Evolutionary conservation across 108 stramenopile species (phyloP), one percentile per base, ranked within the genome.

Genomic region (Cyclotella sp.): DNA sequence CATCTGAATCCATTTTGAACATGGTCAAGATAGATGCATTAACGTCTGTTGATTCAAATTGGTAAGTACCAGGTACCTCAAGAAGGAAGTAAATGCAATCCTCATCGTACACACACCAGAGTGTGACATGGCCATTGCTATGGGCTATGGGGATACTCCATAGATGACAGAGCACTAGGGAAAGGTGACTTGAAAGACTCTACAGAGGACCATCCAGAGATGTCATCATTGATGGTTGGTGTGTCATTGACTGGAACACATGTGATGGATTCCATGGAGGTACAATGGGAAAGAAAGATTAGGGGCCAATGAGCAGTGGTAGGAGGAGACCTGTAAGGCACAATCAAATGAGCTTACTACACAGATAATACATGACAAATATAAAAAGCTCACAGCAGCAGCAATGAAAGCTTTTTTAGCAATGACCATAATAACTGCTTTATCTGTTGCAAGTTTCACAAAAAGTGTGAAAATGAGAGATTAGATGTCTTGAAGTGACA

Each of bases 1-100:
- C 83, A 3, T 79, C 49, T 11, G 24, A 30, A 12, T 78, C 83
- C 29, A 79, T 73, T 46, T 84, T 74, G 78, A 79, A 79, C 83
- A 84, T 84, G 60, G 67, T 64, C 16, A 59, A 63, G 22, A 84
- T 52, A 13, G 78, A 78, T 67, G 43, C 78, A 79, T 34, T 59
- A 3, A 9, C 79, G 62, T 21, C 79, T 54, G 40, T 75, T 49
- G 67, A 0, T 44, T 65, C 55, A 47, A 84, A 84, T 10, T 47
- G 44, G 28, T 75, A 84, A 12, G 26, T 13, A 15, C 78, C 83
- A 0, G 83, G 78, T 39, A 75, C 28, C 30, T 79, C 60, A 18
- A 75, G 58, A 45, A 54, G 65, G 29, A 84, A 79, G 68, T 84
- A 84, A 15, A 84, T 53, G 27, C 60, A 15, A 3, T 49, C 51